Evolutionary conservation across 257 asterid species (phyloP).

Genomic region (Primulina tabacum): DNA sequence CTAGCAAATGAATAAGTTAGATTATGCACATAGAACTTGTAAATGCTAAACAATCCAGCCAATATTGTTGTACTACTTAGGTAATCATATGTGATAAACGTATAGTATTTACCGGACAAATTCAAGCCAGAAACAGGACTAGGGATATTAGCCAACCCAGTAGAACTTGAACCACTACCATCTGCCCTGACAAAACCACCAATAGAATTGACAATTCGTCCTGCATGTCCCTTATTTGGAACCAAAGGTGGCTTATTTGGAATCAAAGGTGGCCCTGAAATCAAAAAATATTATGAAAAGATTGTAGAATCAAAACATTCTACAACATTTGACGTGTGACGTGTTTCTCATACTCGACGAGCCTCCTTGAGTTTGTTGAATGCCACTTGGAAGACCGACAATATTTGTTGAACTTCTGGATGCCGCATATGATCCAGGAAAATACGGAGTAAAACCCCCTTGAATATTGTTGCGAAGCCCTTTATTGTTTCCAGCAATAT

Average conservation of each 20-base stretch:
- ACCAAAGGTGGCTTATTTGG: neutral
- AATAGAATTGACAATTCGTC: no score
- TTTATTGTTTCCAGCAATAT: constrained; percentile 51
- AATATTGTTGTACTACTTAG: no score
- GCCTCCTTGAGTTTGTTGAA: constrained; percentile 74
- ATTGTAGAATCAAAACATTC: no score
- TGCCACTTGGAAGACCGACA: constrained; percentile 59
- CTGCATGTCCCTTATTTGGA: neutral
- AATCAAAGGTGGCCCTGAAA: neutral
- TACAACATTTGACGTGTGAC: constrained; percentile 43
- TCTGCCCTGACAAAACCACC: neutral
- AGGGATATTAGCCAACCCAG: neutral
- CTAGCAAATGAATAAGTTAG: no score
- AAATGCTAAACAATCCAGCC: no score
- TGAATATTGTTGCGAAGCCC: constrained; percentile 69
- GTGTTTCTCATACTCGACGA: constrained; percentile 66
- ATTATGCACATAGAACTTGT: no score
- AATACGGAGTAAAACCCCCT: constrained; percentile 60
- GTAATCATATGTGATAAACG: no score
- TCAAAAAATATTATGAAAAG: constrained; percentile 10
- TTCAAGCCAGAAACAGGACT: constrained; percentile 2
- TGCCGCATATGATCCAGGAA: constrained; percentile 58
- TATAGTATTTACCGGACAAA: no score
- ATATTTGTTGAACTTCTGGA: constrained; percentile 37
- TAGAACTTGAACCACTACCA: neutral